Percentiles rank a stretch among this genome's conserved stretches.
These are phyloP conservation scores for Olyra latifolia DNA, from an alignment of 176 grass and related monocot species.

Conservation along the genomic window DNA sequence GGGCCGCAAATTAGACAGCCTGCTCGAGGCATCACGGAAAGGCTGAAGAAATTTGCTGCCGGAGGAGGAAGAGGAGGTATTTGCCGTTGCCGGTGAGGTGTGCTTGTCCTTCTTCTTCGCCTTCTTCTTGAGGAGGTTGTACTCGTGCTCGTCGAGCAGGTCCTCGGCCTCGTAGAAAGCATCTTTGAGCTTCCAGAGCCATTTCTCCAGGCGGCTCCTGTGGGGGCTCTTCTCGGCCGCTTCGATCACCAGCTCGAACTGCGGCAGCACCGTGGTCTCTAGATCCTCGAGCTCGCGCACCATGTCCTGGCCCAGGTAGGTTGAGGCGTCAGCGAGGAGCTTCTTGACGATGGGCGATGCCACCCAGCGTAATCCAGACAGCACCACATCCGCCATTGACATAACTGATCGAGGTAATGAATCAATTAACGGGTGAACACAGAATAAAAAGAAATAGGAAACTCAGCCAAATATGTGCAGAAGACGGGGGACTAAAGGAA, in stretches of 20 bases:
- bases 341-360: neutral
- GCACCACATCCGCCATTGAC: neutral
- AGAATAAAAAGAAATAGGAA: too few species aligned
- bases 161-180: slow-evolving; percentile 1
- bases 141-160: neutral
- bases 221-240: neutral
- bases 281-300: neutral
- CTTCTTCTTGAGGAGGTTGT: neutral
- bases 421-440: too few species aligned
- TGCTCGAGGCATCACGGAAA: neutral
- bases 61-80: neutral
- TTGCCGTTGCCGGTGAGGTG: neutral
- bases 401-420: too few species aligned
- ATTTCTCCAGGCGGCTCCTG: neutral
- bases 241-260: neutral
- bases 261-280: neutral
- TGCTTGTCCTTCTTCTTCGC: neutral
- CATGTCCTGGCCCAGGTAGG: neutral
- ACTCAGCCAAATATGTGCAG: too few species aligned
- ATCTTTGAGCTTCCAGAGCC: neutral
- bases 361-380: neutral
- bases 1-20: neutral
- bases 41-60: neutral
- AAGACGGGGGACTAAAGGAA: too few species aligned
- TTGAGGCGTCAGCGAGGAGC: neutral